Evolutionary conservation across 495 filamentous ascomycete species (phyloP).

Genomic region (Saxophila tyrrhenica): DNA sequence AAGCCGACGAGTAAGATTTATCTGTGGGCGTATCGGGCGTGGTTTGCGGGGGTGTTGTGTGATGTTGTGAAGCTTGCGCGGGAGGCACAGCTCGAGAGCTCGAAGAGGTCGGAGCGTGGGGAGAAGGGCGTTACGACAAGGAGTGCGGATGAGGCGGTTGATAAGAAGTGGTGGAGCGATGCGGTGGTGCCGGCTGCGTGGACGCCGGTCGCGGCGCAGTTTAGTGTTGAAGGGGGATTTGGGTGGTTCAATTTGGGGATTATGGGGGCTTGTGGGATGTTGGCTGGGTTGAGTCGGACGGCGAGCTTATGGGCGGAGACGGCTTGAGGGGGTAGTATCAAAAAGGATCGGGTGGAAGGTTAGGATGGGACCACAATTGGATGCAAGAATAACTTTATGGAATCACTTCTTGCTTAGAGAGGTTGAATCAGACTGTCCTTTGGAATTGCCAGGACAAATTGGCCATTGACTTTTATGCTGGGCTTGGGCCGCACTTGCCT

Average conservation of each 20-base stretch:
- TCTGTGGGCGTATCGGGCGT: conserved; percentile 24
- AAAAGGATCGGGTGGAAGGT: not conserved
- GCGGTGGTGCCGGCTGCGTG: conserved; percentile 26
- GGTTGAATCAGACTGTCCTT: not conserved
- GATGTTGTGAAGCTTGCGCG: conserved; percentile 24
- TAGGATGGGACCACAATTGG: not conserved
- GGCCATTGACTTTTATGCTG: not conserved
- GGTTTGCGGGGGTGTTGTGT: conserved; percentile 26
- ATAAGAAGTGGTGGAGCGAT: conserved; percentile 29
- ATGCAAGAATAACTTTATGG: not conserved
- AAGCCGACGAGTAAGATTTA: conserved; percentile 21
- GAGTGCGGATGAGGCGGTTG: conserved; percentile 21
- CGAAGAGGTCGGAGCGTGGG: conserved; percentile 15
- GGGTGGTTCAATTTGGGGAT: conserved; percentile 28
- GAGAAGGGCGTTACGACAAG: conserved; percentile 12
- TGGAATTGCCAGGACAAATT: not conserved
- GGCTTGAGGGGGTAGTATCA: not conserved
- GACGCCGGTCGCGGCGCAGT: conserved; percentile 28
- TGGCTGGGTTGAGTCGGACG: conserved; percentile 23
- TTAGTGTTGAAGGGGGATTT: conserved; percentile 19
- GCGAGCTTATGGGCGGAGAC: conserved; percentile 24
- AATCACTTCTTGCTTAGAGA: not conserved
- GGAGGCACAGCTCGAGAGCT: conserved; percentile 19
- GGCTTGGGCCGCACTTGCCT: not conserved
- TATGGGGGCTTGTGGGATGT: conserved; percentile 25